A percentile compares a stretch with the other conserved stretches of the same genome.
Evolutionary conservation across 1,284 basidiomycete species (phyloP).

Genomic region (Pseudozyma sp.): DNA sequence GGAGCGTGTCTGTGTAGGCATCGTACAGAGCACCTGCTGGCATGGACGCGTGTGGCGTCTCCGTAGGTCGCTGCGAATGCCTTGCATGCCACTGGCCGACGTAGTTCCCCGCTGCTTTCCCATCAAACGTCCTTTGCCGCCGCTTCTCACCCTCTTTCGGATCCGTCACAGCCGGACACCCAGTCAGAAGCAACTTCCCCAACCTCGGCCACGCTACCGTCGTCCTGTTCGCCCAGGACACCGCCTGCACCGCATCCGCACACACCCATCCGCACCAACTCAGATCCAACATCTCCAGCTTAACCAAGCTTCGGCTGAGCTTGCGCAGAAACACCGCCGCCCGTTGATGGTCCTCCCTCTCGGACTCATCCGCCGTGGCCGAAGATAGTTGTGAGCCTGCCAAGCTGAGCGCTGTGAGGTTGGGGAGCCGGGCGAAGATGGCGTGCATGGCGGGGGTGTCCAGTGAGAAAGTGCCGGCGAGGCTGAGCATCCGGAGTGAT

Average conservation of each 20-base stretch:
- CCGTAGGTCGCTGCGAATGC: constrained; percentile 12
- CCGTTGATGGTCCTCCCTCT: constrained; percentile 6
- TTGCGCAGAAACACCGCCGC: constrained; percentile 32
- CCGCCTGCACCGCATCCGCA: constrained; percentile 22
- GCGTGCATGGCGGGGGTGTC: constrained; percentile 16
- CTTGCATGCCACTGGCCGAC: constrained; percentile 25
- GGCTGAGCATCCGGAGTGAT: constrained; percentile 30
- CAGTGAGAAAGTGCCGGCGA: constrained; percentile 22
- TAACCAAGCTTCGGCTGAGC: constrained; percentile 22
- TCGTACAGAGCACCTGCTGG: not conserved
- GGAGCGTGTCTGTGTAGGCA: not conserved
- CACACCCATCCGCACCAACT: constrained; percentile 42
- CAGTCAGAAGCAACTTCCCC: constrained; percentile 17
- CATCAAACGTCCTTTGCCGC: not conserved
- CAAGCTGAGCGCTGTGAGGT: constrained; percentile 33
- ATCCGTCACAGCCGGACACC: constrained; percentile 19
- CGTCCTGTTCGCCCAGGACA: constrained; percentile 17
- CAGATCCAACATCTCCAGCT: constrained; percentile 38
- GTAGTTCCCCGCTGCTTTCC: constrained; percentile 6
- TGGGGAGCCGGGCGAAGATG: constrained; percentile 24
- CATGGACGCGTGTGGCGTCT: too few species aligned
- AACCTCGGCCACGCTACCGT: constrained; percentile 25
- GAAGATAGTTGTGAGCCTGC: constrained; percentile 22
- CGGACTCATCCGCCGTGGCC: not conserved
- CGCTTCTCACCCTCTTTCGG: not conserved